These are phyloP conservation scores for Stromatinia cepivora DNA, from an alignment of 2,329 filamentous ascomycete genomes.

Conservation along the genomic window DNA sequence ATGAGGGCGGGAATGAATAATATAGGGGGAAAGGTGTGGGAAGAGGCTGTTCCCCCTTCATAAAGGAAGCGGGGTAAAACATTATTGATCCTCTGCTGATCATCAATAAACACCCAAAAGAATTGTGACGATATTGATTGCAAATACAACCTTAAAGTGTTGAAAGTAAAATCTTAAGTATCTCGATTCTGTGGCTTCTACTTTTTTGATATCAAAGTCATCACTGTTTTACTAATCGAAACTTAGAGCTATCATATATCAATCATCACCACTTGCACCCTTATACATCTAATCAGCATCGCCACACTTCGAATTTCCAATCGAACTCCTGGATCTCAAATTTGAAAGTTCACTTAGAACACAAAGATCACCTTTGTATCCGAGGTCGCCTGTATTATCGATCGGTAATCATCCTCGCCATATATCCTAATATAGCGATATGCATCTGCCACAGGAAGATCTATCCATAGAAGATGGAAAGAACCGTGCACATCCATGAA, in stretches of 20 bases:
- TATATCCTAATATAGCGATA: neutral
- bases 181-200: neutral
- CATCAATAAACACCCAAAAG: neutral
- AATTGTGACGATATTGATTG: neutral
- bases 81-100: conserved; percentile 2
- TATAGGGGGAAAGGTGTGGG: neutral
- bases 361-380: conserved; percentile 1
- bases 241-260: conserved; percentile 1
- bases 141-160: neutral
- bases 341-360: neutral
- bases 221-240: neutral
- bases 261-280: neutral
- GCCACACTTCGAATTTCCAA: neutral
- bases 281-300: neutral
- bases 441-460: conserved; percentile 7
- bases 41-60: neutral
- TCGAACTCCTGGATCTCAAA: neutral
- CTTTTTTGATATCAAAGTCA: neutral
- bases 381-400: conserved; percentile 6
- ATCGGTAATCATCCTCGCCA: neutral
- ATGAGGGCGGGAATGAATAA: neutral
- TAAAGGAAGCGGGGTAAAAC: conserved; percentile 1
- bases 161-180: too few relatives aligned
- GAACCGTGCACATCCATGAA: neutral
- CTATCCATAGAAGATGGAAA: neutral